A percentile compares a stretch with the other conserved stretches of the same genome.
These are phyloP conservation scores for Luzula sylvatica DNA, from an alignment of 176 grass and related monocot species.

Conservation along the genomic window DNA sequence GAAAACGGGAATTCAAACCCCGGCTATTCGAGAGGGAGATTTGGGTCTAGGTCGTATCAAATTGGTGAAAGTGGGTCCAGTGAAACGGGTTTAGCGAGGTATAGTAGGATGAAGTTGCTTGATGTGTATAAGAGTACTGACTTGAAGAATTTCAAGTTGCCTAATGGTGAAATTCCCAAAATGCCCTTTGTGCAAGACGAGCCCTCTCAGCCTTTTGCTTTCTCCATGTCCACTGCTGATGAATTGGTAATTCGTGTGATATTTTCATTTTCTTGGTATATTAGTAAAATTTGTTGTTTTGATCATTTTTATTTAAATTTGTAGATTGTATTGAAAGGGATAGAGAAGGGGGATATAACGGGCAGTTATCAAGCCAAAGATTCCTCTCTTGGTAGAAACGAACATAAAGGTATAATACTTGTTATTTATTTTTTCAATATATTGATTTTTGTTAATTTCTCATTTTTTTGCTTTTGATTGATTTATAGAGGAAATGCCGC, in stretches of 20 bases:
- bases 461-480: not conserved
- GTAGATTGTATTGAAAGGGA: constrained; percentile 81
- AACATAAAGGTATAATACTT: constrained; percentile 29
- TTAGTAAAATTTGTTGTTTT: not conserved
- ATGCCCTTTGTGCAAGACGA: constrained; percentile 46
- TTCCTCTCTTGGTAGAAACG: constrained; percentile 49
- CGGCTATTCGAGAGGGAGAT: too few species aligned
- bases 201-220: constrained; percentile 69
- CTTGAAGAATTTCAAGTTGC: constrained; percentile 45
- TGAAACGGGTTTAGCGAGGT: constrained; percentile 38
- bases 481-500: constrained; percentile 41
- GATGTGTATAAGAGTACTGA: constrained; percentile 83
- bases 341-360: constrained; percentile 90
- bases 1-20: too few species aligned
- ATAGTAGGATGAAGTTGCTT: constrained; percentile 95
- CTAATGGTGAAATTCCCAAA: constrained; percentile 58
- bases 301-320: not conserved
- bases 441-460: constrained; percentile 5
- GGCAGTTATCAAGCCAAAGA: constrained; percentile 80
- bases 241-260: constrained; percentile 50
- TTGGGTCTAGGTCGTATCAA: constrained; percentile 41
- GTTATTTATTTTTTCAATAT: not conserved
- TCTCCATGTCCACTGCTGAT: constrained; percentile 67
- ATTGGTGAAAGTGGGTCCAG: constrained; percentile 56
- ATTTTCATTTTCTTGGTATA: not conserved